Base-by-base conservation (phyloP, 1,284 basidiomycete genomes). In the Cryptococcus sp. region DNA sequence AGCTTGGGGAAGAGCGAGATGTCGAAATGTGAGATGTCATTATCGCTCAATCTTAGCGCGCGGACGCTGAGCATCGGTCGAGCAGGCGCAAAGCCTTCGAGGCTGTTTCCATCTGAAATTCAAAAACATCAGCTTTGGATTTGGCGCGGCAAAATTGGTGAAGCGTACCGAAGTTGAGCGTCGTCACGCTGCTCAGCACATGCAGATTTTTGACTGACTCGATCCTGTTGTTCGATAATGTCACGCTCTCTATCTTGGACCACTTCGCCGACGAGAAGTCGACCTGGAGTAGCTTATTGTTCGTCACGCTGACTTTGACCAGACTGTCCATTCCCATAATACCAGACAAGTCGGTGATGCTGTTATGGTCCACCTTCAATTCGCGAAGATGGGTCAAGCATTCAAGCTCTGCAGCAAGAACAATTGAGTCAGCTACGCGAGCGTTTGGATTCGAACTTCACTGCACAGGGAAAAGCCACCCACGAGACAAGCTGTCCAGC, bases 371-470 rank as follows among this genome's bases (percentile, higher is more conserved):
- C 19, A 90, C 89, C 55, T 87, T 88, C 50, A 99, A 84, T 73
- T 98, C 93, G 47, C 91, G 86, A 54, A 99, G 81, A 73, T 93
- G 91, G 60, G 84, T 83, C 54, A 96, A 82, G 74, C 89, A 90
- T 61, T 85, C 83, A n/a, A 97, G 80, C 72, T 94, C 91, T 92
- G 61, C 22, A 23, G 51, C 62, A 15, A 51, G 26, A 46, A 2
- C 8, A 34, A 34, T 7, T 58, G 64, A 25, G 39, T 58, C 49
- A 53, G 56, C 57, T 51, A 57, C 48, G 55, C 48, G 61, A 60
- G 61, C 49, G 23, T 7, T 8, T 19, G 20, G 41, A 0, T 23
- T 23, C 3, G n/a, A 11, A 40, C 5, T 6, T 37, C 3, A 5
- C 25, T 25, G 38, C 8, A 15, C 3, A 20, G 19, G 11, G 5